These are phyloP conservation scores for Avena insularis DNA, from an alignment of 176 grass and related monocot species.

Conservation along the genomic window DNA sequence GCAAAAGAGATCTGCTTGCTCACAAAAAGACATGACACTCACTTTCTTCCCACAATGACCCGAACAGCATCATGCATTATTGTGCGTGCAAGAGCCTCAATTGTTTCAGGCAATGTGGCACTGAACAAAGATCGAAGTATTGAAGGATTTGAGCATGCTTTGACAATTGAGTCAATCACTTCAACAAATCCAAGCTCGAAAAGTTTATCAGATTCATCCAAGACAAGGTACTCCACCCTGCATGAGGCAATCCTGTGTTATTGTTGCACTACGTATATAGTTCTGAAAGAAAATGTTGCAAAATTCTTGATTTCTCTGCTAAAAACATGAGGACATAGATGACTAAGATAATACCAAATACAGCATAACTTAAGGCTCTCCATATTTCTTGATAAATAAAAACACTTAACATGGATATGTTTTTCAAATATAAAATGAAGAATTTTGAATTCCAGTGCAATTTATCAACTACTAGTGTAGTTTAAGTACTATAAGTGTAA, in stretches of 20 bases:
- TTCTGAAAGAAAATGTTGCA: conserved; percentile 25
- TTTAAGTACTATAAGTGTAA: background rate
- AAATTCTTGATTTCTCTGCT: background rate
- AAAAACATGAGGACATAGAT: conserved; percentile 25
- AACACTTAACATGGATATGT: background rate
- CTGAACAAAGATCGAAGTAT: conserved; percentile 87
- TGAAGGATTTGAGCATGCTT: conserved; percentile 87
- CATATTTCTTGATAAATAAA: conserved; percentile 23
- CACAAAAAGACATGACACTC: conserved; percentile 30
- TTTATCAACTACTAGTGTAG: background rate
- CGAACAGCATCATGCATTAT: conserved; percentile 97
- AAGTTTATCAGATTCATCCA: conserved; percentile 98
- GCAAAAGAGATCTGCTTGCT: conserved; percentile 5
- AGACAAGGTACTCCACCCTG: conserved; percentile 93
- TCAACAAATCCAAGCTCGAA: conserved; percentile 96
- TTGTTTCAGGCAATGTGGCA: conserved; percentile 87
- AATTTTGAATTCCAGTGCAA: background rate
- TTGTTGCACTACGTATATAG: background rate
- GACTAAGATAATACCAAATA: background rate
- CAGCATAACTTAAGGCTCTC: background rate
- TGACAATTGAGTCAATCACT: conserved; percentile 81
- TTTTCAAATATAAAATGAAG: background rate
- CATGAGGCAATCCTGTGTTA: conserved; percentile 40
- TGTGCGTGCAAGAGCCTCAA: conserved; percentile 86
- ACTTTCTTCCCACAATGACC: conserved; percentile 94